Conservation (phyloP, 768 basidiomycete species). For the Jaapia argillacea region DNA sequence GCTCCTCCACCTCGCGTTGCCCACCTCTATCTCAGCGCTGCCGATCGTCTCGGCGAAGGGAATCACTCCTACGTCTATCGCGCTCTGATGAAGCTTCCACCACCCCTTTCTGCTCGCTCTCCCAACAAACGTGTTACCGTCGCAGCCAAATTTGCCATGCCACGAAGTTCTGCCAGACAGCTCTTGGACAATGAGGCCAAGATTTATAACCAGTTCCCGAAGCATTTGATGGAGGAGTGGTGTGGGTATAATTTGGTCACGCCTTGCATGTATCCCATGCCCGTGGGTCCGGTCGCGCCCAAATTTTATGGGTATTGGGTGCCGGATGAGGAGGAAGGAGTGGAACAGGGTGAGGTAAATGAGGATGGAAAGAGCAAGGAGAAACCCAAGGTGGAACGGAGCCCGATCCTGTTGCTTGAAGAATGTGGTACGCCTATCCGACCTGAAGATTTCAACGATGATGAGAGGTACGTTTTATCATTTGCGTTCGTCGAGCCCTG, state of each 20-base stretch:
- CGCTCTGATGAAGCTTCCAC: slow-evolving; percentile 44
- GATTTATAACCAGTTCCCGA: slow-evolving; percentile 35
- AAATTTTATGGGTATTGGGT: slow-evolving; percentile 58
- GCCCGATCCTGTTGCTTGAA: slow-evolving; percentile 37
- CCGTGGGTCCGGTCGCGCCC: slow-evolving; percentile 42
- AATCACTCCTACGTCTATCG: slow-evolving; percentile 43
- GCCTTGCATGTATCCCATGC: slow-evolving; percentile 33
- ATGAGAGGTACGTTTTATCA: slow-evolving; percentile 9
- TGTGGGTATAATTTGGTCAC: slow-evolving; percentile 34
- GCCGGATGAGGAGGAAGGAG: slow-evolving; percentile 14
- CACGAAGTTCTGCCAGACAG: slow-evolving; percentile 4
- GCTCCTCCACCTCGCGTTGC: slow-evolving; percentile 14
- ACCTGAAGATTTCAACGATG: slow-evolving; percentile 12
- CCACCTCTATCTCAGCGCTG: slow-evolving; percentile 38
- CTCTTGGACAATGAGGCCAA: slow-evolving; percentile 26
- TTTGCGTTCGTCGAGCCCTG: background rate
- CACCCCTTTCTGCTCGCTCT: slow-evolving; percentile 18
- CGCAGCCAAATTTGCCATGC: slow-evolving; percentile 17
- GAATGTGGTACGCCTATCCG: slow-evolving; percentile 31
- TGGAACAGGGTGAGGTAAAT: no score
- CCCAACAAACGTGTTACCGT: slow-evolving; percentile 15
- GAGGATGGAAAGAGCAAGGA: no score
- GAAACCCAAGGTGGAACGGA: slow-evolving; percentile 11
- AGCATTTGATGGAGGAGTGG: slow-evolving; percentile 38
- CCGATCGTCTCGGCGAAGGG: slow-evolving; percentile 28